Conservation (phyloP, 352 stramenopile species). For the Poterioochromonas sp. region DNA sequence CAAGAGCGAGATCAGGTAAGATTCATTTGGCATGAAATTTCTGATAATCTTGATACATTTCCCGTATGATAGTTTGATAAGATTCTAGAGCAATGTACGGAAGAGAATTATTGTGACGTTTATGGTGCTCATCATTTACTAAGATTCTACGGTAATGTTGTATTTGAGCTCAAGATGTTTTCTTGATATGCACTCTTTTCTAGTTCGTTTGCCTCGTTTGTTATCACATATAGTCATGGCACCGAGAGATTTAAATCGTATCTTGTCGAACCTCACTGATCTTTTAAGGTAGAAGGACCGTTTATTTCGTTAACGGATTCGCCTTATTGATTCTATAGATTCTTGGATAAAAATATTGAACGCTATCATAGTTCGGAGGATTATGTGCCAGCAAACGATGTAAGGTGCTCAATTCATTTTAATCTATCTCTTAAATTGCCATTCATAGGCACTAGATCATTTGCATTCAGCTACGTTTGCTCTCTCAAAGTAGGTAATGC, state of each 20-base stretch:
- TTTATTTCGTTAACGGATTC: background rate
- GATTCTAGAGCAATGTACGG: background rate
- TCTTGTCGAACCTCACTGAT: background rate
- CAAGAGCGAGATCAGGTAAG: conserved; percentile 17
- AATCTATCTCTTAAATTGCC: background rate
- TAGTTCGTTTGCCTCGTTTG: background rate
- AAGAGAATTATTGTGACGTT: background rate
- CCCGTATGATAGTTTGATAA: background rate
- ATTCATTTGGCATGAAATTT: background rate
- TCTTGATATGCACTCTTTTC: background rate
- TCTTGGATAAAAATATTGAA: background rate
- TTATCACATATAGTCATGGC: background rate
- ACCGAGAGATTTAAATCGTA: background rate
- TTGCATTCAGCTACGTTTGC: background rate
- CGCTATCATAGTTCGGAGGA: background rate
- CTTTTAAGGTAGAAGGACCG: background rate
- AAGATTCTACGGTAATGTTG: background rate
- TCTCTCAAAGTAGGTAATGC: background rate
- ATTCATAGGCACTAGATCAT: background rate
- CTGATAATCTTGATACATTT: background rate
- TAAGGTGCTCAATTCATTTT: background rate
- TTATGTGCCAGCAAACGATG: background rate
- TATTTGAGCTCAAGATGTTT: background rate
- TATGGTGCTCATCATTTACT: background rate
- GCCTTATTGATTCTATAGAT: background rate